Percentiles rank a stretch among this genome's conserved stretches.
Conservation (phyloP, 2,329 filamentous ascomycete species). For the Colletotrichum gloeosporioides region DNA sequence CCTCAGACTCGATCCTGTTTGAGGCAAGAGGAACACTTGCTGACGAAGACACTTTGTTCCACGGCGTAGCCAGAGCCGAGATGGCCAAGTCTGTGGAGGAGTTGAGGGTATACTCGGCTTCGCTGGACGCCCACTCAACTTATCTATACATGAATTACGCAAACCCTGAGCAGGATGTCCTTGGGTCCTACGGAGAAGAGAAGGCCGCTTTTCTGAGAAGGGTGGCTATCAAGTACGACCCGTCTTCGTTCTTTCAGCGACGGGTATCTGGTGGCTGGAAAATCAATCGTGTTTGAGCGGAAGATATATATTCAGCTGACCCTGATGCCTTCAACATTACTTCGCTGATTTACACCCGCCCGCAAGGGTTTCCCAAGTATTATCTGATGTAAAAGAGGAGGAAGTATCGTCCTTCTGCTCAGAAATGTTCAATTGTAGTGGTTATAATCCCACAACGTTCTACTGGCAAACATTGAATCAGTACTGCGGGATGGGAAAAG, state of each 20-base stretch:
- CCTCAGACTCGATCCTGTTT: neutral
- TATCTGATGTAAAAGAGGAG: no score
- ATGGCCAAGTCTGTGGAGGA: neutral
- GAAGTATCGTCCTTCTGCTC: no score
- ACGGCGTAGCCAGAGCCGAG: neutral
- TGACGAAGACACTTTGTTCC: neutral
- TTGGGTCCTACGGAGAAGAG: neutral
- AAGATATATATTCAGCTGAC: no score
- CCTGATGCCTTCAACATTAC: no score
- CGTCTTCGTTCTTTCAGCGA: slow-evolving; percentile 30
- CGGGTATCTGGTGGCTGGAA: slow-evolving; percentile 3
- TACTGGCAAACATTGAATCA: no score
- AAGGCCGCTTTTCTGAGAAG: neutral
- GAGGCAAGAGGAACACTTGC: neutral
- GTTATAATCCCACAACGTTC: no score
- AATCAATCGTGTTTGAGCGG: neutral
- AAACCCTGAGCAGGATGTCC: neutral
- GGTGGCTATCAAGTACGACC: slow-evolving; percentile 9
- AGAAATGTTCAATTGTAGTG: no score
- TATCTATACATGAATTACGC: slow-evolving; percentile 13
- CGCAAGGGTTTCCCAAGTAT: no score
- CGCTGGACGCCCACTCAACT: neutral
- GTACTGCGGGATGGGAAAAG: no score
- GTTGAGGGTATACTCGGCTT: neutral
- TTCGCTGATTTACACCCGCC: no score